Evolutionary conservation across 805 yeast species (phyloP).

Genomic region (Pichia thaimueangensis): DNA sequence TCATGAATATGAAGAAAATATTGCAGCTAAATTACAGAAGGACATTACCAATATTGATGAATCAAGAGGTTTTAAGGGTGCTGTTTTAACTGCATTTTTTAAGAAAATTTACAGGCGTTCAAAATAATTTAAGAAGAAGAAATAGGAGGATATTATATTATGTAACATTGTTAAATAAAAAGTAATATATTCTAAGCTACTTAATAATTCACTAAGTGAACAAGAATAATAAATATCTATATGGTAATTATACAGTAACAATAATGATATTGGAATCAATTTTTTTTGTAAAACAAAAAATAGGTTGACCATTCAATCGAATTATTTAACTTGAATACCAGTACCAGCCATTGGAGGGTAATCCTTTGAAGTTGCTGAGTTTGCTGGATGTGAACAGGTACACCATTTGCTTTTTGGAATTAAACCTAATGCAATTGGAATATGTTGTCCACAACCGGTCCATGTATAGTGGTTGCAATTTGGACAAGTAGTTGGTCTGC

Average conservation of each 20-base stretch:
- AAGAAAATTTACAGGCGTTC: constrained; percentile 90
- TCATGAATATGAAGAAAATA: constrained; percentile 73
- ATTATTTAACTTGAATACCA: constrained; percentile 18
- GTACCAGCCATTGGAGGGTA: constrained; percentile 35
- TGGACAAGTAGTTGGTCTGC: constrained; percentile 32
- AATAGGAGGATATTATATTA: too few species aligned
- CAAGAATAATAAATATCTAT: too few species aligned
- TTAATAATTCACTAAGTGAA: too few species aligned
- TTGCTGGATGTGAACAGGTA: constrained; percentile 26
- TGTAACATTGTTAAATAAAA: too few species aligned
- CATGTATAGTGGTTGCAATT: constrained; percentile 31
- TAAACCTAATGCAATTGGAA: constrained; percentile 35
- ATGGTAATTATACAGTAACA: too few species aligned
- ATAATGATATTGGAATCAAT: too few species aligned
- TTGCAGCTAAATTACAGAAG: constrained; percentile 56
- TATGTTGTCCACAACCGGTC: constrained; percentile 42
- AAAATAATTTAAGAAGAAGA: constrained; percentile 51
- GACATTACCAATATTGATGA: constrained; percentile 77
- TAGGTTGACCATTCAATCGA: too few species aligned
- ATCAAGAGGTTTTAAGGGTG: constrained; percentile 85
- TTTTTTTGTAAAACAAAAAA: too few species aligned
- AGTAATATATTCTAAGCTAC: too few species aligned
- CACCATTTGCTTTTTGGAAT: constrained; percentile 35
- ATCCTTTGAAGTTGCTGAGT: constrained; percentile 22
- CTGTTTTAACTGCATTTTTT: constrained; percentile 79